Percentiles rank a stretch among this genome's conserved stretches.
These are phyloP conservation scores for Hanseniaspora hatyaiensis DNA, from an alignment of 805 yeast species.

Conservation along the genomic window DNA sequence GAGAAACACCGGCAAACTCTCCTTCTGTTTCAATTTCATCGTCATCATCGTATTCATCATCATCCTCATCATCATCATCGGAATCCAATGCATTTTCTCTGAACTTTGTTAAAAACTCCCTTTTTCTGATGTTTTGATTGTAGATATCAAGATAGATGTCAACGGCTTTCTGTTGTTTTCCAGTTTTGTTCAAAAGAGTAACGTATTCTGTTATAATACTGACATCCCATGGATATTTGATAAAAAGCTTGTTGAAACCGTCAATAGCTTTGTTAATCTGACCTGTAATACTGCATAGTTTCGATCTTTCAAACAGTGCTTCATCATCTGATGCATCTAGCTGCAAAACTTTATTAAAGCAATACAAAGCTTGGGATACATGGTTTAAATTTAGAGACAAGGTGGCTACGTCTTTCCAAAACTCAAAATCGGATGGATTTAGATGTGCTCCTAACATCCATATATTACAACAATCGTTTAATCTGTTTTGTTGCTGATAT, in stretches of 20 bases:
- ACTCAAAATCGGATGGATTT: slow-evolving; percentile 59
- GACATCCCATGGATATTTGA: slow-evolving; percentile 47
- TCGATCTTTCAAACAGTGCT: slow-evolving; percentile 51
- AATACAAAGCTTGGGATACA: slow-evolving; percentile 63
- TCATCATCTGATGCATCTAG: slow-evolving; percentile 41
- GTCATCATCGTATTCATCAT: slow-evolving; percentile 18
- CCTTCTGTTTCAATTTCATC: slow-evolving; percentile 20
- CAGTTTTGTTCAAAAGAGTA: slow-evolving; percentile 37
- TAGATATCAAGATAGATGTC: slow-evolving; percentile 53
- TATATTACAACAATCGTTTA: slow-evolving; percentile 62
- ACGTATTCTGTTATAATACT: slow-evolving; percentile 52
- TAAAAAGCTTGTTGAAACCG: slow-evolving; percentile 51
- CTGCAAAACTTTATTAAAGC: slow-evolving; percentile 56
- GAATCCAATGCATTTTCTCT: slow-evolving; percentile 27
- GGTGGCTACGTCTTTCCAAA: slow-evolving; percentile 71
- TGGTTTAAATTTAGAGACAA: slow-evolving; percentile 54
- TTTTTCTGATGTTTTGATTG: slow-evolving; percentile 42
- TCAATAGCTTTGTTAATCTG: slow-evolving; percentile 62
- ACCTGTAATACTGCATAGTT: slow-evolving; percentile 53
- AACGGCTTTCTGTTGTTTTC: slow-evolving; percentile 62
- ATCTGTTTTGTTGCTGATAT: slow-evolving; percentile 51
- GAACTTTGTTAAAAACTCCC: slow-evolving; percentile 29
- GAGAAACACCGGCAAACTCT: slow-evolving; percentile 17
- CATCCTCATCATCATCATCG: slow-evolving; percentile 25
- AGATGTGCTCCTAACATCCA: slow-evolving; percentile 77